Conservation (phyloP, 2,329 filamentous ascomycete genomes). For the Orbilia quercus region DNA sequence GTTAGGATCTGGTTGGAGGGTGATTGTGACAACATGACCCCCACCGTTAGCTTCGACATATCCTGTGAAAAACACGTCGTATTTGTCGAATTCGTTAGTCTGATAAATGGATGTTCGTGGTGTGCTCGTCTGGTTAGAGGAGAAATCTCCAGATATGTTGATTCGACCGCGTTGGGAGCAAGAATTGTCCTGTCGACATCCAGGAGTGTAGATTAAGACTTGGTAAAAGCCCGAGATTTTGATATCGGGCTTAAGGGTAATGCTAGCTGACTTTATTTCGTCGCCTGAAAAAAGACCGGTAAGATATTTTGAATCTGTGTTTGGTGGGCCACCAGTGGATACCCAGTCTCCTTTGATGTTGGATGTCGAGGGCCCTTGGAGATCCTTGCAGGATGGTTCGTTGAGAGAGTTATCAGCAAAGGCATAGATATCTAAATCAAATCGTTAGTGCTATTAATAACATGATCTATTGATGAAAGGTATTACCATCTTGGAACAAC, state of each 20-base stretch:
- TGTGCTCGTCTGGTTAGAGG: constrained; percentile 65
- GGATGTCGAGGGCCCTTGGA: constrained; percentile 73
- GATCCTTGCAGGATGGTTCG: constrained; percentile 80
- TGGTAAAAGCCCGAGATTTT: constrained; percentile 90
- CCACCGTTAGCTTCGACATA: constrained; percentile 79
- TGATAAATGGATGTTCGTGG: constrained; percentile 74
- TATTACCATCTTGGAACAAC: constrained; percentile 78
- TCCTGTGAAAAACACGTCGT: constrained; percentile 89
- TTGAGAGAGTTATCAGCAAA: constrained; percentile 91
- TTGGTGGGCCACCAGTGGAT: constrained; percentile 64
- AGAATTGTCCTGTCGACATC: constrained; percentile 81
- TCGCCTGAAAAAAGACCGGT: constrained; percentile 72
- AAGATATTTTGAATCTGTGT: constrained; percentile 77
- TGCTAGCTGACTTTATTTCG: constrained; percentile 72
- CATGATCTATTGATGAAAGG: constrained; percentile 19
- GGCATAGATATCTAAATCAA: constrained; percentile 73
- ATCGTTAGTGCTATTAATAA: constrained; percentile 45
- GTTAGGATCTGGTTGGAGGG: constrained; percentile 75
- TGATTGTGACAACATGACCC: constrained; percentile 83
- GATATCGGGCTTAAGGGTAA: constrained; percentile 82
- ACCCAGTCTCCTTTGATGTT: constrained; percentile 80
- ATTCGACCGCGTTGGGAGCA: constrained; percentile 82
- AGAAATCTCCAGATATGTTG: constrained; percentile 80
- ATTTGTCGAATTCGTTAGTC: constrained; percentile 96
- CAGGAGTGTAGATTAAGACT: constrained; percentile 90